phyloP scores from a whole-genome alignment of 1,139 yeast genomes.

The Yamadazyma oceani region DNA sequence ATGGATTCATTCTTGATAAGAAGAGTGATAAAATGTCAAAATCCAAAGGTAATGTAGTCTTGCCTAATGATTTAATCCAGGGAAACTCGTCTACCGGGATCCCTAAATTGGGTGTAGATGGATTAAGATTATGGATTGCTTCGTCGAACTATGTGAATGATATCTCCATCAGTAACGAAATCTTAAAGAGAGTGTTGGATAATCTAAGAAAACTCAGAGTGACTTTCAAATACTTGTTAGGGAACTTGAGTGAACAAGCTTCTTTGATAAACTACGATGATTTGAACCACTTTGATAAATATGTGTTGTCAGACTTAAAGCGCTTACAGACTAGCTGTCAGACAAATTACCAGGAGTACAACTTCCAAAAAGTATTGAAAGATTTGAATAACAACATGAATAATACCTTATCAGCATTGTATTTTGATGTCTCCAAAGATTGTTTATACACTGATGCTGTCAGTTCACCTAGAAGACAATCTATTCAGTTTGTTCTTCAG shows the following conservation, averaged over 20 bases:
- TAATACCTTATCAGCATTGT: conserved; percentile 73
- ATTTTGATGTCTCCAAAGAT: conserved; percentile 87
- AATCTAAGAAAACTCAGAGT: conserved; percentile 78
- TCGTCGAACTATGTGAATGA: conserved; percentile 85
- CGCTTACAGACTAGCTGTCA: conserved; percentile 45
- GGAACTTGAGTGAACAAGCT: conserved; percentile 56
- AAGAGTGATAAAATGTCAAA: conserved; percentile 92
- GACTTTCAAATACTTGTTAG: conserved; percentile 77
- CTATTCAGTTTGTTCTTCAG: conserved; percentile 70
- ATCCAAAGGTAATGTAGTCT: conserved; percentile 79
- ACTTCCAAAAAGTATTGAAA: conserved; percentile 67
- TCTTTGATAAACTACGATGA: conserved; percentile 29
- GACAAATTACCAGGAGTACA: conserved; percentile 52
- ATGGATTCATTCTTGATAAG: conserved; percentile 89
- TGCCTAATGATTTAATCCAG: conserved; percentile 64
- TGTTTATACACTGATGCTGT: conserved; percentile 69
- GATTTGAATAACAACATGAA: conserved; percentile 72
- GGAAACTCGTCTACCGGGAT: conserved; percentile 59
- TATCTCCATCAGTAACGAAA: conserved; percentile 69
- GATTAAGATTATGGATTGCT: conserved; percentile 88
- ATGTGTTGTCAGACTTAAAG: conserved; percentile 55
- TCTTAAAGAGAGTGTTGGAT: conserved; percentile 75
- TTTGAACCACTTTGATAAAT: conserved; percentile 62
- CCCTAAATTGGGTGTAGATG: conserved; percentile 87
- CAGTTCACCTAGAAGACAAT: conserved; percentile 52